A percentile compares a stretch with the other conserved stretches of the same genome.
phyloP scores from a whole-genome alignment of 78 protist species.

The Pigoraptor vietnamica region DNA sequence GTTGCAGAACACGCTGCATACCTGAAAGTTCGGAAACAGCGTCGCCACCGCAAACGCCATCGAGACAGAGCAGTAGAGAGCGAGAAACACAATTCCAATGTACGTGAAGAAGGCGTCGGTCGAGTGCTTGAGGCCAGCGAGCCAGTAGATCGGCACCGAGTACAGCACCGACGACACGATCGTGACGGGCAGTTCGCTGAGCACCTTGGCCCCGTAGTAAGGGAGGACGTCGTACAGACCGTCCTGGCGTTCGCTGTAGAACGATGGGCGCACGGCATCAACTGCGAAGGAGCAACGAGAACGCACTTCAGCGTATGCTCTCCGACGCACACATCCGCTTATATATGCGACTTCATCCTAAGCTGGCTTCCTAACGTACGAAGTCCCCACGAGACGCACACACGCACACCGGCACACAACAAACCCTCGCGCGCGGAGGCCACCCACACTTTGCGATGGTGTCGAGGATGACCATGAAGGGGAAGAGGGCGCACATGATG shows the following conservation, averaged over 20 bases:
- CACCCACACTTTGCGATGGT: background rate
- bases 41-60: background rate
- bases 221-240: constrained; percentile 6
- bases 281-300: background rate
- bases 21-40: background rate
- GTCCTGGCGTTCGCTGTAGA: background rate
- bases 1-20: background rate
- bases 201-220: background rate
- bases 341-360: background rate
- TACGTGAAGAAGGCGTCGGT: constrained; percentile 1
- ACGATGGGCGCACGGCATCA: background rate
- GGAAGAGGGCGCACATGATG: background rate
- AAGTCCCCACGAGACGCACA: background rate
- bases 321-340: background rate
- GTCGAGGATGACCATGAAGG: constrained; percentile 2
- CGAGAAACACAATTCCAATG: background rate
- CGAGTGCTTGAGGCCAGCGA: constrained; percentile 4
- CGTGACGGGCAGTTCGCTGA: background rate
- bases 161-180: background rate
- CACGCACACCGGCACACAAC: background rate
- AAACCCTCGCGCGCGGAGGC: background rate
- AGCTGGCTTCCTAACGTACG: background rate
- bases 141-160: background rate
- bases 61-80: background rate
- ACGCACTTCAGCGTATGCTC: background rate